Evolutionary conservation across 345 rosid species (phyloP), one percentile per base, ranked within the genome.

Genomic region (Geranium rotundifolium): DNA sequence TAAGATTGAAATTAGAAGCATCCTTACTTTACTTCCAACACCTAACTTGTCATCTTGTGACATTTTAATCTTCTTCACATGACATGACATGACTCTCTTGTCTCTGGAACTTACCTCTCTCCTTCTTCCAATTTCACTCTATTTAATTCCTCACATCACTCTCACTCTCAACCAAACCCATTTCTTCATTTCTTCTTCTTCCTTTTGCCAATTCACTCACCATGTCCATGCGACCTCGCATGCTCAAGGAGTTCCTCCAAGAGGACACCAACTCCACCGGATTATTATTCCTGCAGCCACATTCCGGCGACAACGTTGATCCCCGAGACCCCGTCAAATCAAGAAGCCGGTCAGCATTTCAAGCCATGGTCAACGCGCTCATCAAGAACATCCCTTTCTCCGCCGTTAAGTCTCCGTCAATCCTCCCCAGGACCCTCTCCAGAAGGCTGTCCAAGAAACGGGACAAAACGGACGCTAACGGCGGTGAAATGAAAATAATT

Each of bases 161-260:
- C 37, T 31, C 37, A 31, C 37, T 31, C 37, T 31, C 37, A 31
- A 31, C 37, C 37, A 31, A 31, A 58, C 54, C 67, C 54, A 29
- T 17, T 20, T 54, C 14, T 49, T 64, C 67, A 15, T 62, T 19
- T 20, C 54, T 39, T 23, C 39, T 12, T 54, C 5, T 2, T 62
- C 29, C 39, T 34, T 8, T 4, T 65, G 19, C 55, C 37, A 57
- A 54, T 56, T 19, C 41, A 17, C 68, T 19, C 19, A 6, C 49
- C 39, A 17, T 15, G 58, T 54, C 29, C 49, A 75, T 59, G 0
- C 31, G 29, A 17, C 12, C 41, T 59, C 67, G 57, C 29, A 71
- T 78, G 96, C 91, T 92, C 50, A 92, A 89, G 76, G 98, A 89
- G 63, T 87, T 87, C 59, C 93, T 92, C 66, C n/a, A 23, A 1